Evolutionary conservation across 2,329 filamentous ascomycete species (phyloP).

Genomic region (Ceratocystis huliohia): DNA sequence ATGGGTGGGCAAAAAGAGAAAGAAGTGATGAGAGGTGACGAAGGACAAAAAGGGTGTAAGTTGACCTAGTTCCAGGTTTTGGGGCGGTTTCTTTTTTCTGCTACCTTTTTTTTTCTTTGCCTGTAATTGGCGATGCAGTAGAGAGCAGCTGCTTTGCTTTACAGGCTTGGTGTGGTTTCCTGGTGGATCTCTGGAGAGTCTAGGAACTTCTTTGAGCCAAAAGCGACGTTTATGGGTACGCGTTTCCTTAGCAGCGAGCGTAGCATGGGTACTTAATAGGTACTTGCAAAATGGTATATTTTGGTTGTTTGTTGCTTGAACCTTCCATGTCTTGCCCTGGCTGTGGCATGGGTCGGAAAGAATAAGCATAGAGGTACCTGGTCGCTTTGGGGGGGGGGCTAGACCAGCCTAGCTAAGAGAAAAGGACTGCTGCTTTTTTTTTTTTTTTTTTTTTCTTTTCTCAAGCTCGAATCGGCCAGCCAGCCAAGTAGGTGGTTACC

Average conservation of each 20-base stretch:
- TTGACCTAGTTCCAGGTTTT: slow-evolving; percentile 2
- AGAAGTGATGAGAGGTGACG: slow-evolving; percentile 15
- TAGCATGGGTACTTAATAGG: background rate
- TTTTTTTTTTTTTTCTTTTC: background rate
- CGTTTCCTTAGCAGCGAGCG: background rate
- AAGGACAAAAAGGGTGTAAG: slow-evolving; percentile 14
- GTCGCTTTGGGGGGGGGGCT: background rate
- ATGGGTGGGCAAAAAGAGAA: slow-evolving; percentile 20
- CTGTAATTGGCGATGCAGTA: background rate
- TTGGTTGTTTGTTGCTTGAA: background rate
- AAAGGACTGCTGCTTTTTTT: background rate
- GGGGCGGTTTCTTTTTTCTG: background rate
- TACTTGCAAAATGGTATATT: background rate
- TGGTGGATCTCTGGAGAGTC: slow-evolving; percentile 5
- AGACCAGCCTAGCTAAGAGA: background rate
- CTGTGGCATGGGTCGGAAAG: background rate
- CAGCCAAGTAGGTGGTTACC: background rate
- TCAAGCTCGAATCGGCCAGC: background rate
- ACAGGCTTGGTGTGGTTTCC: background rate
- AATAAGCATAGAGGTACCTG: slow-evolving; percentile 1
- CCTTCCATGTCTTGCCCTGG: background rate
- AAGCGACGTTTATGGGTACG: background rate
- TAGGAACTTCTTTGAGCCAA: background rate
- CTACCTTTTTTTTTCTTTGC: background rate
- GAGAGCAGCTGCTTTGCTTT: background rate